Evolutionary conservation across 2,329 filamentous ascomycete genomes (phyloP).

Genomic region (Torrubiella hemipterigena): DNA sequence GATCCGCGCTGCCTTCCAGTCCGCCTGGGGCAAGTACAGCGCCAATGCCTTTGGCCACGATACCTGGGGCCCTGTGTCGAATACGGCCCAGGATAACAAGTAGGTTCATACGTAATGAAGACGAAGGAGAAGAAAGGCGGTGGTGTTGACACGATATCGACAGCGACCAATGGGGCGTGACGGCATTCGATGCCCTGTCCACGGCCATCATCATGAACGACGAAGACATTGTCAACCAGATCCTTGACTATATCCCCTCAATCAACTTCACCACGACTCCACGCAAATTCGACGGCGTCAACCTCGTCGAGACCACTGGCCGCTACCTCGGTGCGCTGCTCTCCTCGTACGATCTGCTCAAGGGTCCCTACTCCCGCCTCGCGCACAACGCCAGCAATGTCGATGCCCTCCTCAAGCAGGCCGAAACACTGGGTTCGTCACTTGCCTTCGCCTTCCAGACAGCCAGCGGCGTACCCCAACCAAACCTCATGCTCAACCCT

Average conservation of each 20-base stretch:
- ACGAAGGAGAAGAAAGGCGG: background rate
- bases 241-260: conserved; percentile 56
- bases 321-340: conserved; percentile 74
- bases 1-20: conserved; percentile 56
- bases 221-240: conserved; percentile 52
- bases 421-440: conserved; percentile 55
- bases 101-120: conserved; percentile 20
- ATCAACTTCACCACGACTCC: conserved; percentile 58
- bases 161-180: conserved; percentile 78
- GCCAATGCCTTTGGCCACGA: conserved; percentile 68
- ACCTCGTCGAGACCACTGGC: conserved; percentile 83
- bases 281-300: conserved; percentile 38
- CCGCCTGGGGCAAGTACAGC: conserved; percentile 63
- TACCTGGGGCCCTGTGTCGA: conserved; percentile 57
- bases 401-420: conserved; percentile 52
- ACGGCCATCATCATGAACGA: conserved; percentile 74
- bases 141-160: background rate
- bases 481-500: conserved; percentile 49
- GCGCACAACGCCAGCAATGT: conserved; percentile 33
- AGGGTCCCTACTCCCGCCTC: conserved; percentile 46
- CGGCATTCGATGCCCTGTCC: conserved; percentile 66
- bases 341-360: conserved; percentile 63
- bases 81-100: conserved; percentile 57
- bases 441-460: conserved; percentile 72
- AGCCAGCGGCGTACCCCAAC: conserved; percentile 60